phyloP scores from a whole-genome alignment of 1,284 basidiomycete genomes.

The Ganoderma resinaceum region DNA sequence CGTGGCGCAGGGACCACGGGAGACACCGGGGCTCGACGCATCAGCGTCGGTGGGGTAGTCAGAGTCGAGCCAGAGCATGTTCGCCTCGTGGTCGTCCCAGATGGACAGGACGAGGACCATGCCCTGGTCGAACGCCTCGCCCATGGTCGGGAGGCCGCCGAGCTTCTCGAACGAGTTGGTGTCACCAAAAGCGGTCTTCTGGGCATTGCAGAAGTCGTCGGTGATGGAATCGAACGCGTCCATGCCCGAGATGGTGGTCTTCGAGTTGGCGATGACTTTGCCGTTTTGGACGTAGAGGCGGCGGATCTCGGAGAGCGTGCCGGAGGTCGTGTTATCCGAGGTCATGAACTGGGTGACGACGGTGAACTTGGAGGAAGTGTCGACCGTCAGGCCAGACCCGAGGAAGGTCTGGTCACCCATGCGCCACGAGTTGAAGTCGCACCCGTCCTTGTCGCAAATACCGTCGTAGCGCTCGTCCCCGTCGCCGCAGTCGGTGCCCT shows the following conservation, averaged over 20 bases:
- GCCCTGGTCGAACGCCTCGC: conserved; percentile 50
- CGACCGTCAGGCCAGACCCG: conserved; percentile 52
- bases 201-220: conserved; percentile 45
- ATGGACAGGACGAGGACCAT: conserved; percentile 63
- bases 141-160: conserved; percentile 51
- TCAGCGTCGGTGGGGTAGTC: conserved; percentile 54
- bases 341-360: conserved; percentile 59
- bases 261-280: conserved; percentile 57
- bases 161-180: conserved; percentile 42
- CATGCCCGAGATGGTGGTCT: conserved; percentile 50
- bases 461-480: conserved; percentile 48
- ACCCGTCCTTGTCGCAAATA: conserved; percentile 59
- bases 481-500: conserved; percentile 47
- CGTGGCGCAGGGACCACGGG: conserved; percentile 60
- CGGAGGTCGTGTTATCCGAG: conserved; percentile 50
- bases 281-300: conserved; percentile 62
- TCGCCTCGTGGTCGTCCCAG: conserved; percentile 63
- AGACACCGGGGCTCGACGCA: conserved; percentile 53
- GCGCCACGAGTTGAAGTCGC: conserved; percentile 64
- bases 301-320: conserved; percentile 56
- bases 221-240: conserved; percentile 46
- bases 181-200: conserved; percentile 48
- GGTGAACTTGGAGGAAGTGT: conserved; percentile 54
- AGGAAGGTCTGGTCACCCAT: conserved; percentile 57
- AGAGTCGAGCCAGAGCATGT: conserved; percentile 69